Evolutionary conservation across 2,329 filamentous ascomycete species (phyloP), one percentile per base, ranked within the genome.

Genomic region (Proliferodiscus dingleyae): DNA sequence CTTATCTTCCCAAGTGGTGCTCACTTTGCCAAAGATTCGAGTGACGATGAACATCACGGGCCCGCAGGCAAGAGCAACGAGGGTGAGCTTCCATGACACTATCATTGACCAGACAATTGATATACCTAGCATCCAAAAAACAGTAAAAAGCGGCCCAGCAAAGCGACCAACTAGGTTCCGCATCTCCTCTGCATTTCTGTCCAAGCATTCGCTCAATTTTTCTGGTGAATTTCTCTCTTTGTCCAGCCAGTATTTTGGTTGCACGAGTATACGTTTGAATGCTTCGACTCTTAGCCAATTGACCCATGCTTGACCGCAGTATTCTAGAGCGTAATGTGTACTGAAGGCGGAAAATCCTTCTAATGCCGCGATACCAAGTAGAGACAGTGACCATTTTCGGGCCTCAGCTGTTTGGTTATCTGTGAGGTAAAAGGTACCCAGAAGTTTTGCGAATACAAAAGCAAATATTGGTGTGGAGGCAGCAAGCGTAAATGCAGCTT

Each of bases 101-200:
- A 73, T 62, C 13, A 94, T 64, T 3, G 87, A 82, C 90, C 89
- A 96, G 2, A 76, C 59, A 5, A 93, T 58, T 0, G 87, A 81
- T n/a, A 85, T 75, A 0, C 68, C 46, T 15, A 87, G 73, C 74
- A 95, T 90, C 41, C 80, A 66, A 0, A 72, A 61, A 3, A 86
- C 81, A 8, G 84, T 78, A 11, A 90, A 71, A 1, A 85, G 65
- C 43, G 85, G 79, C 1, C 85, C 84, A 1, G 83, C 73, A 59
- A 95, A 95, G 1, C 85, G 78, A 2, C 87, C 85, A 0, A 95
- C 73, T 0, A 97, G 69, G 55, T 87, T 89, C 7, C 87, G 78
- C 78, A 93, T 90, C 61, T 95, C 89, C 62, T 97, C 89, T 0
- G 85, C 86, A 57, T 88, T 87, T 13, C 85, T 78, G 58, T 95